Evolutionary conservation across 2,329 filamentous ascomycete genomes (phyloP), one percentile per base, ranked within the genome.

Genomic region (Elsinoe batatas): DNA sequence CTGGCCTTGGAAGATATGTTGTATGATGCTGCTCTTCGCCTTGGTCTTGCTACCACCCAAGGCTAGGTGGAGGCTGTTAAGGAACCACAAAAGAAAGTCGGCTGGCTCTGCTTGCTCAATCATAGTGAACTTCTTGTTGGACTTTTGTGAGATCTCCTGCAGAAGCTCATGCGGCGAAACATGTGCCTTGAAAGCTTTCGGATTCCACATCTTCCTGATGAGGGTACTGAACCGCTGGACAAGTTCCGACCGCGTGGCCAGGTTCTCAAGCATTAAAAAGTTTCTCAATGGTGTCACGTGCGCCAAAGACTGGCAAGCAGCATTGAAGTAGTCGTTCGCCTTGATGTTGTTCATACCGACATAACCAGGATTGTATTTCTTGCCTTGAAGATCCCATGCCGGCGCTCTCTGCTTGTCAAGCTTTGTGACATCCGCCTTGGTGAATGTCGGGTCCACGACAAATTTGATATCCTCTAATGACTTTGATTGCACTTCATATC

Each of bases 331-430:
- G 75, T 98, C 93, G 73, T 98, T 98, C 57, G 93, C 89, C 72
- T 98, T 98, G 78, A 98, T 96, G 73, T 98, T 98, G 78, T 98
- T 98, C 88, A 98, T 94, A 62, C 93, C 93, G 59, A 98, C 89
- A 68, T 91, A 98, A 5, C 93, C 91, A 17, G 93, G 93, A 61
- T 85, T 85, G 72, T 98, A 98, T 68, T 87, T 83, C 70, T 86
- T 88, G 60, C 89, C 89, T 50, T 78, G 77, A 40, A 97, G 78
- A 64, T 95, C 91, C 79, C 85, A 90, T 43, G 82, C 81, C 15
- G 75, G 77, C 65, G 78, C 77, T 54, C 76, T 74, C 61, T 77
- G 76, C 65, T 76, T 83, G 72, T 97, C 93, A 61, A 97, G 74
- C 64, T 82, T 82, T 64, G 82, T 78, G 32, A 97, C 91, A 65